These are phyloP conservation scores for Vitis hybrid DNA, from an alignment of 177 flowering plant species.

Conservation along the genomic window DNA sequence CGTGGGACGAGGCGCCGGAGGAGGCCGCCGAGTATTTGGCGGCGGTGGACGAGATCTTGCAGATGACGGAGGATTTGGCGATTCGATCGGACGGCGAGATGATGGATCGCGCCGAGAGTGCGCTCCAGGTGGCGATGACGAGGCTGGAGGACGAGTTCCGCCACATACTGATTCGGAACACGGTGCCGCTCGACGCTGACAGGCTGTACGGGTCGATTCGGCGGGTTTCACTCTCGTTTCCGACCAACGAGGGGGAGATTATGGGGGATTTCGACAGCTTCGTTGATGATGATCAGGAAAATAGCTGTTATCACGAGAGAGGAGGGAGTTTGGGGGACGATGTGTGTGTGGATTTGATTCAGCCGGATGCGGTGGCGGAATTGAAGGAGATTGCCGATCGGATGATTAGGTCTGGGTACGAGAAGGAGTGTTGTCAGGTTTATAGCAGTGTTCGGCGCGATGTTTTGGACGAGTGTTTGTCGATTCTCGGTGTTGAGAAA, in stretches of 20 bases:
- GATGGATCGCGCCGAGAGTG: conserved; percentile 70
- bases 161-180: conserved; percentile 51
- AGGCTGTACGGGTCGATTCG: conserved; percentile 52
- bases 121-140: conserved; percentile 81
- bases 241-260: conserved; percentile 37
- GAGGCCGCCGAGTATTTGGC: conserved; percentile 51
- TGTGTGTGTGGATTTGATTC: conserved; percentile 55
- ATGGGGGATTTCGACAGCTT: conserved; percentile 43
- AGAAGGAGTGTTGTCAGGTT: conserved; percentile 77
- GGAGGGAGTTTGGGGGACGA: conserved; percentile 59
- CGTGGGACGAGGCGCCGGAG: conserved; percentile 57
- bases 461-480: conserved; percentile 63
- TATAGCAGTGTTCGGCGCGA: conserved; percentile 61
- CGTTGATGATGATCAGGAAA: conserved; percentile 34
- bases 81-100: conserved; percentile 27
- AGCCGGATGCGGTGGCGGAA: conserved; percentile 45
- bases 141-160: conserved; percentile 86
- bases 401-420: conserved; percentile 74
- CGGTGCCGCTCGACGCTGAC: conserved; percentile 40
- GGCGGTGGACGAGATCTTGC: conserved; percentile 67
- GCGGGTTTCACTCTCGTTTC: conserved; percentile 45
- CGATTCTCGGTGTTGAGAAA: conserved; percentile 63
- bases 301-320: conserved; percentile 40
- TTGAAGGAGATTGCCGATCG: conserved; percentile 61
- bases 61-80: conserved; percentile 36